Base-by-base conservation (phyloP, 2,329 filamentous ascomycete species). In the Pseudonectria foliicola region DNA sequence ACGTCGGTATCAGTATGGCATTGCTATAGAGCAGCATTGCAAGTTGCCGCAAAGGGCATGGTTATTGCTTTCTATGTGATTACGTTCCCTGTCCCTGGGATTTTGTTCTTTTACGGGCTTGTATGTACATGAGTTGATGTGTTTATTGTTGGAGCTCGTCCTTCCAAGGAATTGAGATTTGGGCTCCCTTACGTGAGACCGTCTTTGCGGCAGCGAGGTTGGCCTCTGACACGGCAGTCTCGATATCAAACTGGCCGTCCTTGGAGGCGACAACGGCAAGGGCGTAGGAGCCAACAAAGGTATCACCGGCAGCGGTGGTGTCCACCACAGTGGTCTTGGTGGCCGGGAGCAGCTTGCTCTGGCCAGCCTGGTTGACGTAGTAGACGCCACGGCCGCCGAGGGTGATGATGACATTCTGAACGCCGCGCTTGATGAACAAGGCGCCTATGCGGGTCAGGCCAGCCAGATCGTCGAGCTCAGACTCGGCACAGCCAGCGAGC, bases 291-390 rank as follows among this genome's bases (percentile, higher is more conserved):
- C 92, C 90, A 5, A 93, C 85, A 63, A 95, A 95, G 0, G 90
- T 95, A 59, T 96, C 90, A 0, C 90, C 90, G 5, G 92, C 92
- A 2, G 84, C 90, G 7, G 90, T 96, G 1, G 90, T 96, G 59
- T 96, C 90, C 4, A 95, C 77, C 2, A 96, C 90, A 13, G 59
- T 63, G 4, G 86, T 82, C 59, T 83, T 82, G 42, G 75, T 70
- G 0, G 85, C 86, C 3, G 65, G 58, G 4, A 88, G 60, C 44
- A 78, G 52, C 2, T 66, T 70, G 34, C 65, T 66, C 28, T 49
- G 51, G 15, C 57, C 61, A 3, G 42, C 47, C 28, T 46, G 61
- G 13, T 68, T 73, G 35, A 71, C 66, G 54, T 75, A 86, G 57
- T 77, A 87, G 18, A 82, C 82, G n/a, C 88, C 88, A 40, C 83